Evolutionary conservation across 2,329 filamentous ascomycete genomes (phyloP), one percentile per base, ranked within the genome.

Genomic region (Pseudohalonectria lignicola): DNA sequence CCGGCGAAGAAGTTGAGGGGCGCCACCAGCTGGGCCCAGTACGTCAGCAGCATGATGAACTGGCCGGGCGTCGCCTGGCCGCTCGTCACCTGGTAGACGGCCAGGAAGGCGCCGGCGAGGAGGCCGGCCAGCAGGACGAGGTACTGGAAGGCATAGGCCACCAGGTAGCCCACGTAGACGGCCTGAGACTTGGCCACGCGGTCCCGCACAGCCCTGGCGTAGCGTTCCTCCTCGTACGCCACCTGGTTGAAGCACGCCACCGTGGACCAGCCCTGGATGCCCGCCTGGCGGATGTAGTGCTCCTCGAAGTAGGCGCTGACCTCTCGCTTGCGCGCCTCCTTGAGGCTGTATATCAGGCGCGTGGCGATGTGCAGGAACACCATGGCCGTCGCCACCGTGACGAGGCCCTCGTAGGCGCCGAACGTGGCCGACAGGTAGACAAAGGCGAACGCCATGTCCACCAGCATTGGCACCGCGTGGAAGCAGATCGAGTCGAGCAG

Each of bases 1-100:
- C 61, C 60, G 6, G 72, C 69, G 50, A 86, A 85, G 55, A 82
- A 85, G 46, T 78, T 78, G 38, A 86, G 66, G 2, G 82, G 82
- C 2, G 73, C 70, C 32, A 81, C 80, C 28, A 86, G 65, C 50
- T 86, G 81, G 15, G 72, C 71, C 79, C 84, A 84, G 54, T 86
- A 86, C 38, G 79, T 80, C 42, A 86, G 60, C 13, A 86, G 63
- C 58, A 79, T 75, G 39, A 82, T 76, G 47, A 86, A 85, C 45
- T 81, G 69, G 39, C 81, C 81, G 10, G 81, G 64, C 5, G 72
- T 73, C 4, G 74, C 70, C 37, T 69, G 57, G 2, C 69, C 70
- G n/a, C 66, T 67, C 2, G 69, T 77, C 39, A 86, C 78, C 44
- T 82, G 79, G 52, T 77, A 82, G 1, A 77, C 70, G 2, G 72